phyloP scores from a whole-genome alignment of 768 basidiomycete genomes.

The Suillus cothurnatus region DNA sequence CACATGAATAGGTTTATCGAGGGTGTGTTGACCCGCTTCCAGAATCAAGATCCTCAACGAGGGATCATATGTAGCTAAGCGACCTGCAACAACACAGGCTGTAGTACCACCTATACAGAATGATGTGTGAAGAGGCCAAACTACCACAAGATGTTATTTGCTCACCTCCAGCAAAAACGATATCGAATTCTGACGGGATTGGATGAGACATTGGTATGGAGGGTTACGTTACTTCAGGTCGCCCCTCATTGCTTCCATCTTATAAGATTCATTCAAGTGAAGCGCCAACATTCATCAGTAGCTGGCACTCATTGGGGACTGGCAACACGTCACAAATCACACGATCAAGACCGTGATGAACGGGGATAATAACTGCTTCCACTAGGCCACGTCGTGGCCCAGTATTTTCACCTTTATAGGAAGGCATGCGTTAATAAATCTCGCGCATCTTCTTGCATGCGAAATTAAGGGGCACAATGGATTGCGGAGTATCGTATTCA shows the following conservation, averaged over 20 bases:
- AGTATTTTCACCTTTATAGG: too few species aligned
- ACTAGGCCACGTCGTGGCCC: background rate
- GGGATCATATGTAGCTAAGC: slow-evolving; percentile 29
- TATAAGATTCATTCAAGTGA: background rate
- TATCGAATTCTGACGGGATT: slow-evolving; percentile 38
- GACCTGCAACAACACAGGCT: slow-evolving; percentile 35
- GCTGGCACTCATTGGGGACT: background rate
- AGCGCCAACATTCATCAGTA: background rate
- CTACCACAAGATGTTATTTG: slow-evolving; percentile 6
- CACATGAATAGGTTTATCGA: slow-evolving; percentile 23
- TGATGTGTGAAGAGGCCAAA: background rate
- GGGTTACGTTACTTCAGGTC: too few species aligned
- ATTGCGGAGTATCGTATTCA: too few species aligned
- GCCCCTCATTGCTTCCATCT: background rate
- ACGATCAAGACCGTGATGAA: too few species aligned
- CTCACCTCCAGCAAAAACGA: slow-evolving; percentile 61
- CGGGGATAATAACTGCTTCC: too few species aligned
- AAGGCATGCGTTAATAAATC: too few species aligned
- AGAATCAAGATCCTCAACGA: slow-evolving; percentile 29
- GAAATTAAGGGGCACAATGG: too few species aligned
- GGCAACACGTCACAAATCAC: background rate
- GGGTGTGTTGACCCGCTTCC: slow-evolving; percentile 32
- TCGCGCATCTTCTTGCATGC: too few species aligned
- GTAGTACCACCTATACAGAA: slow-evolving; percentile 35
- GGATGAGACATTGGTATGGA: background rate